phyloP scores from a whole-genome alignment of 352 stramenopile species.

The Pythium brassicae region DNA sequence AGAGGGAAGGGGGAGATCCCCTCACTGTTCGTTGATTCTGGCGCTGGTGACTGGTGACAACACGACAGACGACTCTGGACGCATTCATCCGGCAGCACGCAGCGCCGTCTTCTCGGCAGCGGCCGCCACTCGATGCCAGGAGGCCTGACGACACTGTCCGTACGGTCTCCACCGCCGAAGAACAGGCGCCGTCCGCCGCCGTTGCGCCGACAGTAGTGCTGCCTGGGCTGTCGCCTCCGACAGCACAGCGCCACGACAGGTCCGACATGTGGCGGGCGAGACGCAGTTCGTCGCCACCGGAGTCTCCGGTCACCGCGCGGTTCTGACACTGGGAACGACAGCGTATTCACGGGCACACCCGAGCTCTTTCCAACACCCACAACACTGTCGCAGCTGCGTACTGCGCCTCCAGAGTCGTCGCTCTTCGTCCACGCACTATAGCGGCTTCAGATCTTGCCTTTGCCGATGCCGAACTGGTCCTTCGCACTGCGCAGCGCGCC shows the following conservation, averaged over 20 bases:
- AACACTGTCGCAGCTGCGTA: no score
- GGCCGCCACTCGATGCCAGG: constrained; percentile 5
- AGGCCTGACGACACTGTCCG: constrained; percentile 12
- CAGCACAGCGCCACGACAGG: constrained; percentile 6
- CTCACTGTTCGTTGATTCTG: no score
- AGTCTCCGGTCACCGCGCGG: constrained; percentile 20
- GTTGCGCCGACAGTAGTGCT: constrained; percentile 12
- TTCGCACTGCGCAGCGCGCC: constrained; percentile 46
- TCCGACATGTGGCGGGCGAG: constrained; percentile 26
- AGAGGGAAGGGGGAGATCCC: no score
- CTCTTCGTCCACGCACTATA: no score
- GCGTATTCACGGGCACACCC: no score
- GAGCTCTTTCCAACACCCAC: no score
- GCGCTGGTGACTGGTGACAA: no score
- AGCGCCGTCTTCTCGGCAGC: background rate
- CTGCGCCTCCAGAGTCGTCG: no score
- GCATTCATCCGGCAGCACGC: constrained; percentile 36
- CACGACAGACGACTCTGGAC: constrained; percentile 39
- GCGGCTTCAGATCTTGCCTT: constrained; percentile 23
- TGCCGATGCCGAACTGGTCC: constrained; percentile 57
- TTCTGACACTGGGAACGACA: constrained; percentile 17
- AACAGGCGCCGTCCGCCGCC: no score
- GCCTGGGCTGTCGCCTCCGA: constrained; percentile 5
- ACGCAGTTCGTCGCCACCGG: background rate
- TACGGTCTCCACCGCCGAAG: constrained; percentile 11